Evolutionary conservation across 805 yeast species (phyloP).

Genomic region (Hyphopichia homilentoma): DNA sequence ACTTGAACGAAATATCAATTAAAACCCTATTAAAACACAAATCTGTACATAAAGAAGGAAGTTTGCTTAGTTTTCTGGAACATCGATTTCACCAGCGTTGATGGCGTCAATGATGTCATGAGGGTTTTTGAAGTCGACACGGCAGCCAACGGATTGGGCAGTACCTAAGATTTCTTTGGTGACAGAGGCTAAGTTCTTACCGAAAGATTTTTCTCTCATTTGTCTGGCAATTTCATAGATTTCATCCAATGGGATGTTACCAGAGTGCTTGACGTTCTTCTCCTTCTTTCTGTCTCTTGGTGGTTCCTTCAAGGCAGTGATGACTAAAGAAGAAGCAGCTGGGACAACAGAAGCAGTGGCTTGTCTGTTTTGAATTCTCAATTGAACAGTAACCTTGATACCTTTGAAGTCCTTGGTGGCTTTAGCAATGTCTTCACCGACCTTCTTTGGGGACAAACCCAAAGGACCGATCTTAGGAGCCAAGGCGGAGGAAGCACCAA

Average conservation of each 20-base stretch:
- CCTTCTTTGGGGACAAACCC: constrained; percentile 99
- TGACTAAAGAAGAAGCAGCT: constrained; percentile 97
- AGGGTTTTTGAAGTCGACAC: constrained; percentile 99
- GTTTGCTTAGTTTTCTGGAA: constrained; percentile 64
- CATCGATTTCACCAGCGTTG: constrained; percentile 96
- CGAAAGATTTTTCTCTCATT: constrained; percentile 96
- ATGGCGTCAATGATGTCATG: constrained; percentile 98
- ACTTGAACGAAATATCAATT: constrained; percentile 20
- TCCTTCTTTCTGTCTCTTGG: constrained; percentile 99
- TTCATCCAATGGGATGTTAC: constrained; percentile 97
- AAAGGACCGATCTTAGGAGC: constrained; percentile 99
- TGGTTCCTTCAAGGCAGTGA: constrained; percentile 98
- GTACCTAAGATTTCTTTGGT: constrained; percentile 99
- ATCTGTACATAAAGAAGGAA: constrained; percentile 25
- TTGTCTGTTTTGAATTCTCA: constrained; percentile 99
- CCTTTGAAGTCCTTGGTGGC: constrained; percentile 99
- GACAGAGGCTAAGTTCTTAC: constrained; percentile 95
- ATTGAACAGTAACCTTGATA: constrained; percentile 97
- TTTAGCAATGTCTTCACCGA: constrained; percentile 99
- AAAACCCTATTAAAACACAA: constrained; percentile 38
- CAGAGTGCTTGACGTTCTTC: constrained; percentile 98
- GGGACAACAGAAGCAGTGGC: constrained; percentile 98
- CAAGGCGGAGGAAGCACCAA: constrained; percentile 98
- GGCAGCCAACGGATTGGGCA: constrained; percentile 99
- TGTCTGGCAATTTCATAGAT: constrained; percentile 95